Evolutionary conservation across 805 yeast species (phyloP).

Genomic region (Tetrapisispora fleetii): DNA sequence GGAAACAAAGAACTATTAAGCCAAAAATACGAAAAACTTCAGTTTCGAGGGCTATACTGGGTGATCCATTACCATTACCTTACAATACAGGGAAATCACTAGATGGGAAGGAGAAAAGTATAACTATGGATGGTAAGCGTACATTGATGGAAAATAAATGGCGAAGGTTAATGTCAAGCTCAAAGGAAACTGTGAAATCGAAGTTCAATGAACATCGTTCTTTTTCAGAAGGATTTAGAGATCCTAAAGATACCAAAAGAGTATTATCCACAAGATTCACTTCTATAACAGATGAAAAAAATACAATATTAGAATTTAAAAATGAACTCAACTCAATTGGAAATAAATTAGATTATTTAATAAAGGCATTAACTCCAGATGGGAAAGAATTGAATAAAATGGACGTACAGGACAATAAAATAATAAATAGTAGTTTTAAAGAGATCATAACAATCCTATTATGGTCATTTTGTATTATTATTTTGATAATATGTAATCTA

Average conservation of each 20-base stretch:
- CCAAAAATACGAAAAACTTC: not conserved
- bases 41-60: slow-evolving; percentile 17
- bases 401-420: not conserved
- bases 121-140: slow-evolving; percentile 11
- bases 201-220: not conserved
- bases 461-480: slow-evolving; percentile 27
- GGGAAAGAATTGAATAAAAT: not conserved
- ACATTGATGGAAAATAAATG: slow-evolving; percentile 11
- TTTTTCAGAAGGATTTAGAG: not conserved
- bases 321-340: slow-evolving; percentile 14
- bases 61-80: slow-evolving; percentile 34
- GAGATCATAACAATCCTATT: slow-evolving; percentile 7
- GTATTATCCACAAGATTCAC: not conserved
- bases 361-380: slow-evolving; percentile 8
- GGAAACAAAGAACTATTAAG: not conserved
- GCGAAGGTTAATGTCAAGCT: not conserved
- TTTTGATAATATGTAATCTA: slow-evolving; percentile 19
- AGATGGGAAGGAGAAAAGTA: not conserved
- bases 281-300: not conserved
- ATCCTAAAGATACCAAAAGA: not conserved
- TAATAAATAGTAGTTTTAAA: not conserved
- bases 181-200: not conserved
- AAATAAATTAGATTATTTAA: slow-evolving; percentile 21
- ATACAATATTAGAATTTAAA: slow-evolving; percentile 6
- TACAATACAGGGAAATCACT: slow-evolving; percentile 9